Percentiles rank a stretch among this genome's conserved stretches.
phyloP scores from a whole-genome alignment of 768 basidiomycete genomes.

The Ramaria sp. region DNA sequence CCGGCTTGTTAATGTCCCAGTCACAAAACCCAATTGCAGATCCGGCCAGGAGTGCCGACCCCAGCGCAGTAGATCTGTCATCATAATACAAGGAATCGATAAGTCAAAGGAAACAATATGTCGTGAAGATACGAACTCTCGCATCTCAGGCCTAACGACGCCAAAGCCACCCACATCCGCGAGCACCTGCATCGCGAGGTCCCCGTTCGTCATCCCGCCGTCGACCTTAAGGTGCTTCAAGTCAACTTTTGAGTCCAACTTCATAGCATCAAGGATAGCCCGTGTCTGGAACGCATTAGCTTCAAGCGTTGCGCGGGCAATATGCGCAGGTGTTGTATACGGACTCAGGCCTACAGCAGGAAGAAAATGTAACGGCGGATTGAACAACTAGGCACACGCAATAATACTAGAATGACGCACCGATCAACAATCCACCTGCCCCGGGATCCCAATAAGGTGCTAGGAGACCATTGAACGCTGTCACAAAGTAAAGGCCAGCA shows the following conservation, averaged over 20 bases:
- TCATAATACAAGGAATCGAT: not conserved
- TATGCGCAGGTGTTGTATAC: constrained; percentile 86
- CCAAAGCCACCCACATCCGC: constrained; percentile 88
- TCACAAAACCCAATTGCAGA: constrained; percentile 81
- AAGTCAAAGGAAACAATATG: not conserved
- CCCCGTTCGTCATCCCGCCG: constrained; percentile 97
- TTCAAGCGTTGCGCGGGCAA: constrained; percentile 90
- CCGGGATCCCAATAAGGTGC: constrained; percentile 97
- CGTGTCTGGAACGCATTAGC: constrained; percentile 95
- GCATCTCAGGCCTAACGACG: constrained; percentile 89
- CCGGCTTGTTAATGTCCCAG: constrained; percentile 80
- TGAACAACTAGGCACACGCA: not conserved
- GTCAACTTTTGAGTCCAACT: constrained; percentile 71
- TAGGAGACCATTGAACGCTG: constrained; percentile 90
- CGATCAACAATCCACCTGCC: constrained; percentile 80
- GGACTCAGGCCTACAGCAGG: constrained; percentile 54
- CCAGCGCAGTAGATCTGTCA: constrained; percentile 85
- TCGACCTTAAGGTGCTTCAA: constrained; percentile 88
- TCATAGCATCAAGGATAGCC: constrained; percentile 93
- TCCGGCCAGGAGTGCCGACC: constrained; percentile 89
- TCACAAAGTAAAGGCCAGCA: constrained; percentile 93
- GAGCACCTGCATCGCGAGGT: constrained; percentile 76
- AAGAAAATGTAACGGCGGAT: not conserved
- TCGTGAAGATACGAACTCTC: constrained; percentile 55
- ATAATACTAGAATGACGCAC: constrained; percentile 21